These are phyloP conservation scores for Rhytidhysteron rufulum DNA, from an alignment of 2,329 filamentous ascomycete genomes.

Conservation along the genomic window DNA sequence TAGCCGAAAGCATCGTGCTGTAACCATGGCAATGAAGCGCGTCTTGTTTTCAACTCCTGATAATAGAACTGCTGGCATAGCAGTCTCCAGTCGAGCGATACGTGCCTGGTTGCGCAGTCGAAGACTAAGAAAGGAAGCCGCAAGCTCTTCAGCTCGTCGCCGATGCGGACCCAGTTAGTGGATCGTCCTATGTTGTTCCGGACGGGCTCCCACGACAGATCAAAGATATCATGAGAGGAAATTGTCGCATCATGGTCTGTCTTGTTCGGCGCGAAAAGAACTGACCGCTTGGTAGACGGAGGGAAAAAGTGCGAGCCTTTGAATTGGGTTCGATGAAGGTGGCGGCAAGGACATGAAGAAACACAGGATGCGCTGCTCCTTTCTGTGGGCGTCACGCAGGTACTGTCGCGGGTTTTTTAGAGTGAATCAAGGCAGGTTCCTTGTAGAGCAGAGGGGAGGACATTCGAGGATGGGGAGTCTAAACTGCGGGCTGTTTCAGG, in stretches of 20 bases:
- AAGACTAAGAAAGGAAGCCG: conserved; percentile 12
- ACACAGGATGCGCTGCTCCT: no score
- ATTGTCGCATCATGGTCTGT: no score
- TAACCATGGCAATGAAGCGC: conserved; percentile 7
- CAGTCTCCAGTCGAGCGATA: conserved; percentile 15
- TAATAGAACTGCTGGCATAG: conserved; percentile 13
- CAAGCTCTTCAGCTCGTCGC: conserved; percentile 13
- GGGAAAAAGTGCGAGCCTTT: conserved; percentile 15
- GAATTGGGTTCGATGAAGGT: no score
- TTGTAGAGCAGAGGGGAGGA: background rate
- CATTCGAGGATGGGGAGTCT: background rate
- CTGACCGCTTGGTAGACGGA: conserved; percentile 10
- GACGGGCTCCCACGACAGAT: conserved; percentile 6
- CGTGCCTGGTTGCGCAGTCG: conserved; percentile 9
- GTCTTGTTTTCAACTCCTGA: conserved; percentile 12
- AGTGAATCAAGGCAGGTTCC: background rate
- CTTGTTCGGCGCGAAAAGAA: no score
- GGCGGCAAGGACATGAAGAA: no score
- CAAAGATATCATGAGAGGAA: conserved; percentile 5
- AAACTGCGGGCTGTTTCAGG: no score
- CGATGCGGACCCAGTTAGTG: conserved; percentile 15
- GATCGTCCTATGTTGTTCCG: conserved; percentile 5
- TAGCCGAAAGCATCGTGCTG: background rate
- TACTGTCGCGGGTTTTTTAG: no score
- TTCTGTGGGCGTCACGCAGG: no score